Evolutionary conservation across 768 basidiomycete genomes (phyloP).

Genomic region (Paxillus ammoniavirescens): DNA sequence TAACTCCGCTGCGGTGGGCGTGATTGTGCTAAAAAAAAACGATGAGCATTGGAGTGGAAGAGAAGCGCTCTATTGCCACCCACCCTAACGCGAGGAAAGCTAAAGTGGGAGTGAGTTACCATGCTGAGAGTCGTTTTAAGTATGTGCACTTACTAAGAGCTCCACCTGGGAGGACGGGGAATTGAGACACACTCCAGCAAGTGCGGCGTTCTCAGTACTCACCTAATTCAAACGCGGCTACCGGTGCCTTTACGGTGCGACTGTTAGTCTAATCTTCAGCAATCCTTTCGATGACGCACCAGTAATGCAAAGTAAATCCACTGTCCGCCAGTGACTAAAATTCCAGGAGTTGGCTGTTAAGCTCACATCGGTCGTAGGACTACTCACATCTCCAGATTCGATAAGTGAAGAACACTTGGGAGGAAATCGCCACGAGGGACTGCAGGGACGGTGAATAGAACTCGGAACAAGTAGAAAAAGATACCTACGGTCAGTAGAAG

Average conservation of each 20-base stretch:
- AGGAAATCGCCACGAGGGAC: too few species aligned
- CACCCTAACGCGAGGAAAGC: constrained; percentile 5
- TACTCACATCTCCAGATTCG: too few species aligned
- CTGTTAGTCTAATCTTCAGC: not conserved
- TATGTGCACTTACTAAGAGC: not conserved
- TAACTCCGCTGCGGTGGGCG: not conserved
- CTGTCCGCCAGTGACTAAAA: not conserved
- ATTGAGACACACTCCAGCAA: not conserved
- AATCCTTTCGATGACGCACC: not conserved
- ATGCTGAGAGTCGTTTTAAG: too few species aligned
- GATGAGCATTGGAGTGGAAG: not conserved
- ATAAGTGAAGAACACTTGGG: too few species aligned
- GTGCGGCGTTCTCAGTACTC: not conserved
- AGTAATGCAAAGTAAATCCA: constrained; percentile 6
- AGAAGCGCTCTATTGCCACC: not conserved
- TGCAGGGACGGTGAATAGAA: too few species aligned
- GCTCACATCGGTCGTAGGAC: too few species aligned
- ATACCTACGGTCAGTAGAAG: too few species aligned
- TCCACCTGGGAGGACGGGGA: not conserved
- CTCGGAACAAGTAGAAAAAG: too few species aligned
- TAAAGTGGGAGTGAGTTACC: not conserved
- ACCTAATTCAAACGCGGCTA: constrained; percentile 6
- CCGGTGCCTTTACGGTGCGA: not conserved
- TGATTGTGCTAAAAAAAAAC: not conserved
- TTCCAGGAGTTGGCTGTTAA: too few species aligned